phyloP scores from a whole-genome alignment of 1,139 yeast genomes.

The Scheffersomyces cryptocercus region DNA sequence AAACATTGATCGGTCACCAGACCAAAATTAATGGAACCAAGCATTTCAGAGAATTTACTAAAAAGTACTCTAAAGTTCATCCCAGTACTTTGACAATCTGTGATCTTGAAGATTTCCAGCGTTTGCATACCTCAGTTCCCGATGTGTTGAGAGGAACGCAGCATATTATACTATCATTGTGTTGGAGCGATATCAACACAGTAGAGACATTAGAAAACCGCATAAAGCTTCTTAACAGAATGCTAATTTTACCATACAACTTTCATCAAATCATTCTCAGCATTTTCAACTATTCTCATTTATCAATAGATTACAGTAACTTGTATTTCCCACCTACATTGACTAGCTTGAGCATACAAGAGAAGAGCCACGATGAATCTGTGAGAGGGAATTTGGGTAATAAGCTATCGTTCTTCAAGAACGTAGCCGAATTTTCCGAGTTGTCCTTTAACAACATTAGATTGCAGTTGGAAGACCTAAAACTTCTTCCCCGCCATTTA shows the following conservation, averaged over 20 bases:
- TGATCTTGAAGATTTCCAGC: background rate
- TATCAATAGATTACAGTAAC: background rate
- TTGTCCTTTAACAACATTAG: background rate
- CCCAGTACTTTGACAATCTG: background rate
- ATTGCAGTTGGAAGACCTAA: background rate
- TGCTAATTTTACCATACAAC: background rate
- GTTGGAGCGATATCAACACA: conserved; percentile 1
- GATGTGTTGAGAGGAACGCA: background rate
- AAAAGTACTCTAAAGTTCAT: background rate
- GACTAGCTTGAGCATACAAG: background rate
- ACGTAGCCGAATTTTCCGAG: background rate
- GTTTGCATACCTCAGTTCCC: background rate
- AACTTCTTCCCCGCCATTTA: background rate
- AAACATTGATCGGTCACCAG: background rate
- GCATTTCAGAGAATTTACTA: background rate
- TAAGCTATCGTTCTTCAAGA: background rate
- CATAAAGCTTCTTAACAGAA: background rate
- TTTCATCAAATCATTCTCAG: background rate
- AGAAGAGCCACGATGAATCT: background rate
- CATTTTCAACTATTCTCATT: background rate
- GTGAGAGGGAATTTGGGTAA: background rate
- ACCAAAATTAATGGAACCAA: background rate
- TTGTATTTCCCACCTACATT: background rate
- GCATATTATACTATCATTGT: background rate
- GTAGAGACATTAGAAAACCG: background rate